Percentiles rank a stretch among this genome's conserved stretches.
phyloP scores from a whole-genome alignment of 495 filamentous ascomycete genomes.

The Astrothelium subdiscretum region DNA sequence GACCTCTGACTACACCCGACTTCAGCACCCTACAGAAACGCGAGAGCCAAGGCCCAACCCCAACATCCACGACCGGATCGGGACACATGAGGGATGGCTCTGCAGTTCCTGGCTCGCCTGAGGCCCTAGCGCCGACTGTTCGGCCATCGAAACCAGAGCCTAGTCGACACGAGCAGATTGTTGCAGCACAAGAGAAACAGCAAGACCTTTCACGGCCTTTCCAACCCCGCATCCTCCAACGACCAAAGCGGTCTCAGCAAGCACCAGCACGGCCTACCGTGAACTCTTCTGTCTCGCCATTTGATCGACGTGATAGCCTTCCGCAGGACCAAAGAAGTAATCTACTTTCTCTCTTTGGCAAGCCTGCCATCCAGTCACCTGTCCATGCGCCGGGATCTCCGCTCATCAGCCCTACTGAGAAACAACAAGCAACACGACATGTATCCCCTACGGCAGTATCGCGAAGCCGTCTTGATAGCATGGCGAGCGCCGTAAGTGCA shows the following conservation, averaged over 20 bases:
- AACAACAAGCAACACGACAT: not conserved
- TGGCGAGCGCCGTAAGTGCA: not conserved
- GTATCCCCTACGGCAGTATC: not conserved
- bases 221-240: not conserved
- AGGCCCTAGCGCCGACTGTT: not conserved
- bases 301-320: not conserved
- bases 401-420: not conserved
- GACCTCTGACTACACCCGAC: not conserved
- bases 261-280: not conserved
- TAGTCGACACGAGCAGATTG: not conserved
- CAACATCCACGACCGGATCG: not conserved
- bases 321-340: not conserved
- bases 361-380: not conserved
- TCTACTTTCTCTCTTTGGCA: not conserved
- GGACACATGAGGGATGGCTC: not conserved
- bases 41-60: not conserved
- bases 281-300: not conserved
- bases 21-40: not conserved
- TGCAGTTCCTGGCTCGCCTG: not conserved
- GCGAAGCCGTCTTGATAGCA: not conserved
- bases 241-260: not conserved
- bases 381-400: not conserved
- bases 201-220: not conserved
- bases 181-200: not conserved
- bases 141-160: not conserved